Evolutionary conservation across 2,329 filamentous ascomycete species (phyloP).

Genomic region (Paracoccidioides lutzii): DNA sequence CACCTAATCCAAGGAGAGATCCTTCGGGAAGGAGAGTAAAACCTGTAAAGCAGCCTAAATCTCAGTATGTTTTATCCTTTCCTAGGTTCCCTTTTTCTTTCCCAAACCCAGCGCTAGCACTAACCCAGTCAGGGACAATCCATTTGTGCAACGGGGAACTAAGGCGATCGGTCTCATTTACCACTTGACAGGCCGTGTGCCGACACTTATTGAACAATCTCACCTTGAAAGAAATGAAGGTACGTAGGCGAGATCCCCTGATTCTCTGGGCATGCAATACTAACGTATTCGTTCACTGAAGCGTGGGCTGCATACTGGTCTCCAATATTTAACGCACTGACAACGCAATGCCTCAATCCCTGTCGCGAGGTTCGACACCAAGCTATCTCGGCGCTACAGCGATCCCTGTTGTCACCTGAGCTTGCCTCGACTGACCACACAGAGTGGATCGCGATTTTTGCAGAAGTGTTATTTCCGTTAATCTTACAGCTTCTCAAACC

Average conservation of each 20-base stretch:
- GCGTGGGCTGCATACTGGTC: constrained; percentile 98
- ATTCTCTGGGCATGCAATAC: constrained; percentile 4
- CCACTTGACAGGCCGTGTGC: constrained; percentile 67
- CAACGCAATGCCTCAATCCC: constrained; percentile 82
- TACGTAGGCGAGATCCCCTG: constrained; percentile 25
- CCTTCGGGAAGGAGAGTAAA: constrained; percentile 39
- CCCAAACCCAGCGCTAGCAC: constrained; percentile 5
- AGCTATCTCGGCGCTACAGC: constrained; percentile 73
- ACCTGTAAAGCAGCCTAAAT: constrained; percentile 38
- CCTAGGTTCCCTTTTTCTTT: background rate
- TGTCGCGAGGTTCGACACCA: constrained; percentile 85
- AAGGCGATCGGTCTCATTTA: constrained; percentile 74
- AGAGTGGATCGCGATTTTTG: constrained; percentile 92
- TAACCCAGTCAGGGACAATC: constrained; percentile 45
- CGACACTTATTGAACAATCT: constrained; percentile 78
- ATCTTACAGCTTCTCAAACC: constrained; percentile 80
- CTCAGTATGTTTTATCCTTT: constrained; percentile 37
- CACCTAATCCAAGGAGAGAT: constrained; percentile 57
- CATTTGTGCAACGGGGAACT: constrained; percentile 61
- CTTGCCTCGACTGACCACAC: constrained; percentile 71
- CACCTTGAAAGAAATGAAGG: constrained; percentile 79
- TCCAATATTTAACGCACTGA: constrained; percentile 80
- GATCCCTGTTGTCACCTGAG: constrained; percentile 71
- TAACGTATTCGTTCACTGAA: constrained; percentile 22
- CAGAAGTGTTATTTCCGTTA: constrained; percentile 83